phyloP scores from a whole-genome alignment of 345 rosid species.

The Populus tremula region DNA sequence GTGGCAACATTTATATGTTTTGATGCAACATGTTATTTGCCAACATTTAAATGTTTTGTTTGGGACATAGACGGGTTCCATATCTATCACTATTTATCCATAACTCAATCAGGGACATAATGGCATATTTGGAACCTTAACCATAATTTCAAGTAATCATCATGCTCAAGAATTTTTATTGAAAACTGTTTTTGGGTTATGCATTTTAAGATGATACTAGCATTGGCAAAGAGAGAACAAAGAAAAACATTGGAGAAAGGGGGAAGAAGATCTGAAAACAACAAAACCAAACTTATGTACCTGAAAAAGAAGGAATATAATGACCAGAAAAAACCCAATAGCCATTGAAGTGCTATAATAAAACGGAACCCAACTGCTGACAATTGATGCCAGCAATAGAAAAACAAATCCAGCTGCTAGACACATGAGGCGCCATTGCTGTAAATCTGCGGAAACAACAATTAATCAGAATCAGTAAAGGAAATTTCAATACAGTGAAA shows the following conservation, averaged over 20 bases:
- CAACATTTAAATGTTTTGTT: background rate
- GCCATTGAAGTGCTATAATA: conserved; percentile 93
- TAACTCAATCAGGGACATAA: background rate
- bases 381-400: conserved; percentile 66
- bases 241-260: background rate
- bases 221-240: background rate
- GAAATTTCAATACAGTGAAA: background rate
- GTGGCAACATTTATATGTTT: too few species aligned
- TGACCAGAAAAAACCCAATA: conserved; percentile 77
- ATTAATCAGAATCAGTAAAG: background rate
- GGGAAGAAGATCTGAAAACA: background rate
- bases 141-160: background rate
- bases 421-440: conserved; percentile 74
- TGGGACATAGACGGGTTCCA: background rate
- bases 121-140: background rate
- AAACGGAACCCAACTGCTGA: conserved; percentile 91
- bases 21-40: too few species aligned
- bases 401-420: conserved; percentile 59
- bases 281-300: conserved; percentile 33
- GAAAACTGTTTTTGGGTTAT: background rate
- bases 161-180: background rate
- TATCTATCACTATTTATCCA: background rate
- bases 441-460: conserved; percentile 55
- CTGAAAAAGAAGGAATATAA: conserved; percentile 78
- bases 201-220: background rate